Evolutionary conservation across 176 grass and related monocot genomes (phyloP).

Genomic region (Tuctoria greenei): DNA sequence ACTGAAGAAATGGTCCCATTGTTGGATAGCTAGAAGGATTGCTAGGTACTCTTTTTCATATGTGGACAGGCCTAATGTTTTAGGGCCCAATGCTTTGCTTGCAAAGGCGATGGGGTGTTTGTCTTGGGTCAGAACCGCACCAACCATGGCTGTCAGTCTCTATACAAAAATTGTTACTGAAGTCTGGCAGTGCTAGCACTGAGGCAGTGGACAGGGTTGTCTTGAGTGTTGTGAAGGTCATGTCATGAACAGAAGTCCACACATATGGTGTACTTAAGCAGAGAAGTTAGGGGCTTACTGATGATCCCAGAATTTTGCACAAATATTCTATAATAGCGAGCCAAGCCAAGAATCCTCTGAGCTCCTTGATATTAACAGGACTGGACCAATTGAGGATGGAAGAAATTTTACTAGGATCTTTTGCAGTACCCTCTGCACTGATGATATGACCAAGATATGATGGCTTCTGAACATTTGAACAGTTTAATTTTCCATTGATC

Average conservation of each 20-base stretch:
- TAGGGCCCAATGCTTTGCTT: background rate
- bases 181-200: background rate
- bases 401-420: too few species aligned
- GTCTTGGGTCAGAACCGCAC: too few species aligned
- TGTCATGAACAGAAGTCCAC: too few species aligned
- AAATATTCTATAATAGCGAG: background rate
- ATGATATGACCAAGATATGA: too few species aligned
- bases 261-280: too few species aligned
- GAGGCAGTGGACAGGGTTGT: fast-evolving
- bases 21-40: background rate
- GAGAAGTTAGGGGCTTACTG: background rate
- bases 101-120: too few species aligned
- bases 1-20: background rate
- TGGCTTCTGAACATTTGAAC: too few species aligned
- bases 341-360: background rate
- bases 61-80: background rate
- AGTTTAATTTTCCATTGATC: too few species aligned
- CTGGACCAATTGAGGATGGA: background rate
- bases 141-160: too few species aligned
- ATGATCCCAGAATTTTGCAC: background rate
- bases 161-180: background rate
- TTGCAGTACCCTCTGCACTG: too few species aligned
- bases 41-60: background rate
- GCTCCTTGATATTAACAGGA: background rate
- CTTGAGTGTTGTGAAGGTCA: too few species aligned